Evolutionary conservation across 2,329 filamentous ascomycete species (phyloP).

Genomic region (Ceratocystis alfenasii): DNA sequence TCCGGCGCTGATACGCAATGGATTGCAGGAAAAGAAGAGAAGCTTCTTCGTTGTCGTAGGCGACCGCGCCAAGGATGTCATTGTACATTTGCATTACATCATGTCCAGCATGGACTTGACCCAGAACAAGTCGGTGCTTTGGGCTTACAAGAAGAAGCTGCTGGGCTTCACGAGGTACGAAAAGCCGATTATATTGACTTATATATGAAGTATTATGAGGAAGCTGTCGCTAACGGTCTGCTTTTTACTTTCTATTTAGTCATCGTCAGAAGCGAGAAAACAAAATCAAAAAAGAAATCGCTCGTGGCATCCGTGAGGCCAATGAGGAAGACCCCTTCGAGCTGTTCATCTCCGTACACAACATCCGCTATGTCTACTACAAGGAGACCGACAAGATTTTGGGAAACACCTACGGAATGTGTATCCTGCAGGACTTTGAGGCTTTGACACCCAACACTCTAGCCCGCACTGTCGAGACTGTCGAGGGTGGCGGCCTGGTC

Average conservation of each 20-base stretch:
- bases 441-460: conserved; percentile 94
- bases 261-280: conserved; percentile 96
- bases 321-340: conserved; percentile 95
- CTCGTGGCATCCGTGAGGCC: conserved; percentile 80
- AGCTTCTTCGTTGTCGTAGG: conserved; percentile 97
- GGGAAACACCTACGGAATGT: conserved; percentile 97
- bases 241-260: conserved; percentile 32
- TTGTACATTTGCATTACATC: conserved; percentile 86
- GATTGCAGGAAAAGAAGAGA: conserved; percentile 87
- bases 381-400: conserved; percentile 99
- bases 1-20: conserved; percentile 81
- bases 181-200: neutral
- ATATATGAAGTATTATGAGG: neutral
- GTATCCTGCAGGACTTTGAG: conserved; percentile 95
- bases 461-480: conserved; percentile 89
- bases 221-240: neutral
- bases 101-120: conserved; percentile 83
- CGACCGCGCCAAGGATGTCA: conserved; percentile 88
- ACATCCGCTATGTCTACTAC: conserved; percentile 98
- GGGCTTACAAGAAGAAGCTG: conserved; percentile 98
- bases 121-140: conserved; percentile 81
- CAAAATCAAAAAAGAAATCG: conserved; percentile 98
- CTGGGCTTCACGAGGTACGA: conserved; percentile 70
- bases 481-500: conserved; percentile 88
- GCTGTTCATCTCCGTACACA: conserved; percentile 88